phyloP scores from a whole-genome alignment of 495 filamentous ascomycete genomes.

The Tuber indicum region DNA sequence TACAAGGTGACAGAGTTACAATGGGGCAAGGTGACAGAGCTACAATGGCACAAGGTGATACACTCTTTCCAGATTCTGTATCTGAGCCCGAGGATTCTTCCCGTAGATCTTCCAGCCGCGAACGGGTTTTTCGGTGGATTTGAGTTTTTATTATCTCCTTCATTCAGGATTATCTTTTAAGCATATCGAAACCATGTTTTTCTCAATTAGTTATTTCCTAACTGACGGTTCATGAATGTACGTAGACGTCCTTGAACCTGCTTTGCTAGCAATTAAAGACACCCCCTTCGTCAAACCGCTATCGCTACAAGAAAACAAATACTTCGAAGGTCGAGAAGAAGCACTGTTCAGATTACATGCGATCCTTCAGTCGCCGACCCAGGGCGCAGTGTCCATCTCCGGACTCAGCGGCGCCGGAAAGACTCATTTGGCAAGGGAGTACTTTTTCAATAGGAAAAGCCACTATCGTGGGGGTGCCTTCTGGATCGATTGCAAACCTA shows the following conservation, averaged over 20 bases:
- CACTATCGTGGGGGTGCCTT: constrained; percentile 71
- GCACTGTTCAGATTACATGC: constrained; percentile 63
- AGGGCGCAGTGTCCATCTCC: constrained; percentile 62
- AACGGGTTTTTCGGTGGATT: background rate
- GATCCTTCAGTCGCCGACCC: constrained; percentile 59
- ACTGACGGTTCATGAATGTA: constrained; percentile 14
- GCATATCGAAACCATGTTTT: background rate
- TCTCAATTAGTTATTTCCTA: background rate
- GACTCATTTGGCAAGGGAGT: constrained; percentile 73
- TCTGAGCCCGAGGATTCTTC: constrained; percentile 21
- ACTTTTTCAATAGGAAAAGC: constrained; percentile 61
- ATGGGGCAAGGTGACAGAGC: constrained; percentile 10
- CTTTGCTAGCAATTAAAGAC: constrained; percentile 31
- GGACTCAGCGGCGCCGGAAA: constrained; percentile 74
- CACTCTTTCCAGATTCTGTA: constrained; percentile 27
- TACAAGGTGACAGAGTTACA: constrained; percentile 9
- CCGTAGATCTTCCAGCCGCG: background rate
- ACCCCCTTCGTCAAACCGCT: constrained; percentile 63
- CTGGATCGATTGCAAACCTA: constrained; percentile 67
- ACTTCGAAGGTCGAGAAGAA: constrained; percentile 66
- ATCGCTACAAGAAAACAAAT: constrained; percentile 69
- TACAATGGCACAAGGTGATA: constrained; percentile 20
- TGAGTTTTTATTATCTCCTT: background rate
- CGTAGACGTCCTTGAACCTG: background rate
- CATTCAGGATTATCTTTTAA: background rate